Evolutionary conservation across 1,284 basidiomycete genomes (phyloP), one percentile per base, ranked within the genome.

Genomic region (Pisolithus thermaeus): DNA sequence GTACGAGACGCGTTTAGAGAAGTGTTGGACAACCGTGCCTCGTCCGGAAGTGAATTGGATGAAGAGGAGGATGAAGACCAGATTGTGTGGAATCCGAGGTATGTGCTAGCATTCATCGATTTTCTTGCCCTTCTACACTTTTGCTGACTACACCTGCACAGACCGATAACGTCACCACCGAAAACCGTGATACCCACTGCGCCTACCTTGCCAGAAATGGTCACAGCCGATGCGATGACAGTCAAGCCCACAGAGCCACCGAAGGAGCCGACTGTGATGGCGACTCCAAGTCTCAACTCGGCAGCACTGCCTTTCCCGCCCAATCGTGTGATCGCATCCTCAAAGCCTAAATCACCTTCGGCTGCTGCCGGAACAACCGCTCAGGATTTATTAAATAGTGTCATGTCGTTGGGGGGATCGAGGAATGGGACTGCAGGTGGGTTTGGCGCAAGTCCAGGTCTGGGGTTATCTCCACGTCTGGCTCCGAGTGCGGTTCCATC

Each of bases 1-100:
- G 79, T 95, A 45, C 78, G 81, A 40, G 79, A 87, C 30, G 91
- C 88, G 2, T 91, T 95, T 73, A 69, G 85, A 27, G 73, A 81
- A 49, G 79, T 73, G 3, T 62, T 84, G 25, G 75, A 74, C 40
- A 73, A 71, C 22, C 68, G 73, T 7, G 67, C 66, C 0, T 9
- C 23, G n/a, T 30, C 46, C 12, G 61, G 62, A 20, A 28, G 35
- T 27, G 40, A 35, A 44, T 46, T 58, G 42, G 70, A 64, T 22
- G 73, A 73, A 11, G 65, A 78, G 72, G 46, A 76, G 22, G 79
- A 81, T 3, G 77, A 83, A n/a, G 73, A 78, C 8, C 73, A 82
- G 59, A 83, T 83, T 56, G 77, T 88, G 37, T 87, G 76, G 75
- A 71, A 83, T 63, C 81, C 78, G 41, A 76, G 79, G 81, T 82